These are phyloP conservation scores for Botrytis squamosa DNA, from an alignment of 2,329 filamentous ascomycete genomes.

Conservation along the genomic window DNA sequence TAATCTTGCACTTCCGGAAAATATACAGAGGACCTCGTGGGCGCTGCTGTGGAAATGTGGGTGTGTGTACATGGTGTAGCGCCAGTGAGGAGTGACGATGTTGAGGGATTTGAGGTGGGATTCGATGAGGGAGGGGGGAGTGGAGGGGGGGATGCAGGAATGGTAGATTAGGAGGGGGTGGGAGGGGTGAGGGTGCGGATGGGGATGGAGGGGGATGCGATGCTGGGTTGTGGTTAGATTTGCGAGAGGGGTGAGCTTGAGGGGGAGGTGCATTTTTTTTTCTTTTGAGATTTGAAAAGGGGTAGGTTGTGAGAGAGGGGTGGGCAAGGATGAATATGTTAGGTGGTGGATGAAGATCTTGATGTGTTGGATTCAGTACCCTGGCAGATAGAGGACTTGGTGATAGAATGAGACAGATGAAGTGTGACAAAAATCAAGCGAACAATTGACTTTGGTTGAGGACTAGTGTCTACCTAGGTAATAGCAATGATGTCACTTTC, in stretches of 20 bases:
- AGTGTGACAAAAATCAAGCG: background rate
- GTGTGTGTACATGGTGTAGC: background rate
- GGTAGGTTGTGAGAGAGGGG: background rate
- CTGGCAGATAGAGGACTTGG: background rate
- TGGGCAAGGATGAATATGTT: background rate
- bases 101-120: background rate
- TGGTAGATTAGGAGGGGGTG: background rate
- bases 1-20: background rate
- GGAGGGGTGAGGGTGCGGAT: background rate
- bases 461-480: background rate
- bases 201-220: background rate
- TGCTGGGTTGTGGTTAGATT: background rate
- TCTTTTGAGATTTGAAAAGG: background rate
- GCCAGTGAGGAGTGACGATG: background rate
- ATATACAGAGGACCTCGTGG: background rate
- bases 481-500: background rate
- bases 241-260: background rate
- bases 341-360: background rate
- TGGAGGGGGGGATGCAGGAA: background rate
- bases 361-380: background rate
- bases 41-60: background rate
- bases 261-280: background rate
- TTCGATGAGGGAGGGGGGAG: background rate
- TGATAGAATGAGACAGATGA: background rate
- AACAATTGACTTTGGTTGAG: background rate